These are phyloP conservation scores for Coemansia sp. DNA, from an alignment of 192 early-diverging fungal genomes.

Conservation along the genomic window DNA sequence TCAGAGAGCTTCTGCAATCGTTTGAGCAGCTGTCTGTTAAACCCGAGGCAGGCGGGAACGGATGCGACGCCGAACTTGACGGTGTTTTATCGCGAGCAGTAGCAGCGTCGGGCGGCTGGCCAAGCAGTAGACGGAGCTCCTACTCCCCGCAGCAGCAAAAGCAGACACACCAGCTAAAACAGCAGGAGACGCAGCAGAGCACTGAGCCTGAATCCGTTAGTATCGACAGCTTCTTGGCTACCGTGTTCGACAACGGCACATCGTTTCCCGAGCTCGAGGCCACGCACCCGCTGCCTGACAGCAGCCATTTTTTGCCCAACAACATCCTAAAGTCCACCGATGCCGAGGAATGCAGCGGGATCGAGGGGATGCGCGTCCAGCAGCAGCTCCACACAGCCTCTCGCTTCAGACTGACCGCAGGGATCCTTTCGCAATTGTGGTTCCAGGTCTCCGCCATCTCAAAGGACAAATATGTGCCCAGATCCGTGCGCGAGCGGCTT, in stretches of 20 bases:
- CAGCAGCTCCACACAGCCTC: constrained; percentile 42
- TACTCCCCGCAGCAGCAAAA: constrained; percentile 7
- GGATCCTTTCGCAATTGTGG: constrained; percentile 33
- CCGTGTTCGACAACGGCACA: constrained; percentile 22
- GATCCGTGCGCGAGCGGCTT: constrained; percentile 9
- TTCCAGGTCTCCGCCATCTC: constrained; percentile 15
- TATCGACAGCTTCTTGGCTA: constrained; percentile 19
- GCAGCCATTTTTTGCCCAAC: constrained; percentile 26
- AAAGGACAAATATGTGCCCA: constrained; percentile 17
- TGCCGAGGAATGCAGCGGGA: constrained; percentile 6
- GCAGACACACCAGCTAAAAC: constrained; percentile 5
- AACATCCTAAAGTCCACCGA: constrained; percentile 15
- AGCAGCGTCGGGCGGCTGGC: neutral
- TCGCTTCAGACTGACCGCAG: constrained; percentile 39
- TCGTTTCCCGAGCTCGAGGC: constrained; percentile 51
- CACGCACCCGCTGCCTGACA: constrained; percentile 36
- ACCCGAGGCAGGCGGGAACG: constrained; percentile 27
- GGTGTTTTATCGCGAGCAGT: constrained; percentile 11
- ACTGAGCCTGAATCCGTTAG: constrained; percentile 7
- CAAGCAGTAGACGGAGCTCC: constrained; percentile 5
- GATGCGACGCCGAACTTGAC: constrained; percentile 27
- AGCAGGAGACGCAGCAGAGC: neutral
- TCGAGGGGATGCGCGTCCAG: constrained; percentile 28
- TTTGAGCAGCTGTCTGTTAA: constrained; percentile 54
- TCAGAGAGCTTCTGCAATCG: constrained; percentile 46